phyloP scores from a whole-genome alignment of 768 basidiomycete species.

The Rhodotorula babjevae region DNA sequence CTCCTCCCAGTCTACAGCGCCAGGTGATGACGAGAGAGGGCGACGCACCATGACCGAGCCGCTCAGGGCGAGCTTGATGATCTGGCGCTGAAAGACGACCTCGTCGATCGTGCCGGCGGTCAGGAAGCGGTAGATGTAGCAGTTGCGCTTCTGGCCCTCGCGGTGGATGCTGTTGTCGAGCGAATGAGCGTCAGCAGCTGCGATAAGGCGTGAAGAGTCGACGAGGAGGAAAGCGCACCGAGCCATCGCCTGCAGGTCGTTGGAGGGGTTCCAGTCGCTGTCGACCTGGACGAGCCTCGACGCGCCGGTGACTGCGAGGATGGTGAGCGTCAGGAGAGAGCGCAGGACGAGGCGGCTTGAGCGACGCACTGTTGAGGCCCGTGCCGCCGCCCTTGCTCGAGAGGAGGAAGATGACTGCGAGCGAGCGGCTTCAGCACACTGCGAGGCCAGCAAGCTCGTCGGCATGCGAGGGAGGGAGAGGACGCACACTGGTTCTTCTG shows the following conservation, averaged over 20 bases:
- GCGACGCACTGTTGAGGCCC: constrained; percentile 65
- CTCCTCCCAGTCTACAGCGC: no score
- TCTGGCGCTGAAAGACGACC: constrained; percentile 84
- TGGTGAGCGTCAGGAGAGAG: no score
- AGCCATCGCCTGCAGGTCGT: constrained; percentile 95
- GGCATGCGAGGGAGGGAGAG: neutral
- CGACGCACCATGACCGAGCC: constrained; percentile 51
- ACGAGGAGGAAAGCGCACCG: constrained; percentile 47
- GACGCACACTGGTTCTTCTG: constrained; percentile 66
- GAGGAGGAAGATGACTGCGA: constrained; percentile 76
- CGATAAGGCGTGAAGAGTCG: no score
- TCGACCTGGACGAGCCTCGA: constrained; percentile 81
- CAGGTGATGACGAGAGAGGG: neutral
- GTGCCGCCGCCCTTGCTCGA: constrained; percentile 95
- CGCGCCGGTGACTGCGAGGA: constrained; percentile 62
- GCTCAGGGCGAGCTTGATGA: constrained; percentile 86
- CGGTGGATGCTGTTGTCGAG: constrained; percentile 50
- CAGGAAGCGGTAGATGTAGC: constrained; percentile 69
- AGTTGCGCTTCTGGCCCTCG: constrained; percentile 87
- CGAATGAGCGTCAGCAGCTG: no score
- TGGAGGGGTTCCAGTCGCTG: constrained; percentile 85
- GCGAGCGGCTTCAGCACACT: neutral
- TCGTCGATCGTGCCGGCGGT: constrained; percentile 86
- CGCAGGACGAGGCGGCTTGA: neutral
- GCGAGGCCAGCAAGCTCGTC: neutral